Conservation (phyloP, 495 filamentous ascomycete species). For the Aspergillus affinis region DNA sequence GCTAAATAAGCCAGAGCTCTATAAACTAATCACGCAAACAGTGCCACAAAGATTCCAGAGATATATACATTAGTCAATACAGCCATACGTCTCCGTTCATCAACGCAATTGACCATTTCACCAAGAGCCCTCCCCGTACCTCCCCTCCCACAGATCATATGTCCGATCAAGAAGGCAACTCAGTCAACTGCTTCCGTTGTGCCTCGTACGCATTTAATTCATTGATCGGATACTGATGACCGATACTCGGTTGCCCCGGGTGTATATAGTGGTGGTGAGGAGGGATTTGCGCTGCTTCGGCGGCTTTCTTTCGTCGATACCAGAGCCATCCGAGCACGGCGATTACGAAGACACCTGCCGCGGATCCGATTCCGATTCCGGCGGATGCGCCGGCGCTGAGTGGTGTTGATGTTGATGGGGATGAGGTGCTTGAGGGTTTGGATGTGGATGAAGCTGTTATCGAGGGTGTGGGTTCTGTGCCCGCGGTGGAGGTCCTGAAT, state of each 20-base stretch:
- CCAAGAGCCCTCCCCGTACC: too few relatives aligned
- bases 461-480: background rate
- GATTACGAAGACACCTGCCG: constrained; percentile 2
- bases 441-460: background rate
- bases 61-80: too few relatives aligned
- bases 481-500: background rate
- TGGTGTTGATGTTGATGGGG: background rate
- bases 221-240: background rate
- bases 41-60: too few relatives aligned
- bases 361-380: constrained; percentile 11
- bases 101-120: too few relatives aligned
- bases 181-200: background rate
- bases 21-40: too few relatives aligned
- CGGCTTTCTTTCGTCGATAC: constrained; percentile 1
- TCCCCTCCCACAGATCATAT: too few relatives aligned
- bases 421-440: background rate
- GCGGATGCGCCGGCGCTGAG: constrained; percentile 9
- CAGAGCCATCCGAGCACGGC: constrained; percentile 5
- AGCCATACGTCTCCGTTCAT: too few relatives aligned
- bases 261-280: background rate
- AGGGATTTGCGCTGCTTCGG: background rate
- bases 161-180: background rate
- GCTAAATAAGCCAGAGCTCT: too few relatives aligned
- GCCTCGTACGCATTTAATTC: background rate
- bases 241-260: background rate